phyloP scores from a whole-genome alignment of 305 asterid species.

The Fraxinus sp. region DNA sequence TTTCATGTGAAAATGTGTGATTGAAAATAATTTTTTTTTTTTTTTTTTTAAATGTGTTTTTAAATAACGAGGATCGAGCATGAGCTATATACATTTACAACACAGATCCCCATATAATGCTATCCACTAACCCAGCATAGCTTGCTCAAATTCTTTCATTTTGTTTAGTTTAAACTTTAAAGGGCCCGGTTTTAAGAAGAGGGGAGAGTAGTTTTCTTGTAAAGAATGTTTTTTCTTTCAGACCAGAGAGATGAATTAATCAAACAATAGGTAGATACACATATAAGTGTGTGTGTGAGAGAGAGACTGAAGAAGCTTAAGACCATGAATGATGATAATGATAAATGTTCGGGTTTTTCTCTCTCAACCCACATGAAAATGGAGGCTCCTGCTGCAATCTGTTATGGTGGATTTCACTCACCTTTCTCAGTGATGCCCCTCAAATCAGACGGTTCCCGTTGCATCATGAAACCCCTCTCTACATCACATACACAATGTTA shows the following conservation, averaged over 20 bases:
- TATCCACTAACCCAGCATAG: conserved; percentile 63
- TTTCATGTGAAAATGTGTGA: neutral
- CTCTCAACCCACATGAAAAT: conserved; percentile 69
- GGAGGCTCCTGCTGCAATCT: conserved; percentile 39
- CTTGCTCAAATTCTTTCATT: conserved; percentile 65
- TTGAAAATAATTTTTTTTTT: neutral
- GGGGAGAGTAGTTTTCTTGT: neutral
- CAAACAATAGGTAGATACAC: neutral
- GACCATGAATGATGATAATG: conserved; percentile 44
- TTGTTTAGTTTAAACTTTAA: conserved; percentile 46
- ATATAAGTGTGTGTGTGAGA: neutral
- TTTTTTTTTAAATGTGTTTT: no score
- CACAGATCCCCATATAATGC: conserved; percentile 17
- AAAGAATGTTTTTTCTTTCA: neutral
- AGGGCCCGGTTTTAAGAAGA: conserved; percentile 29
- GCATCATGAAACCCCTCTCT: conserved; percentile 60
- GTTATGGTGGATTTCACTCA: conserved; percentile 40
- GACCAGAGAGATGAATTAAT: neutral
- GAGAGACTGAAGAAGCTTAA: conserved; percentile 37
- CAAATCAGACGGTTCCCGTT: conserved; percentile 71
- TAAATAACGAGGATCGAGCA: no score
- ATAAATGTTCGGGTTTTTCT: conserved; percentile 71
- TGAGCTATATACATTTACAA: no score
- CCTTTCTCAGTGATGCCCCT: conserved; percentile 60
- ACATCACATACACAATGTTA: conserved; percentile 43